phyloP scores from a whole-genome alignment of 73 alveolate species.

The Effrenium voratum region DNA sequence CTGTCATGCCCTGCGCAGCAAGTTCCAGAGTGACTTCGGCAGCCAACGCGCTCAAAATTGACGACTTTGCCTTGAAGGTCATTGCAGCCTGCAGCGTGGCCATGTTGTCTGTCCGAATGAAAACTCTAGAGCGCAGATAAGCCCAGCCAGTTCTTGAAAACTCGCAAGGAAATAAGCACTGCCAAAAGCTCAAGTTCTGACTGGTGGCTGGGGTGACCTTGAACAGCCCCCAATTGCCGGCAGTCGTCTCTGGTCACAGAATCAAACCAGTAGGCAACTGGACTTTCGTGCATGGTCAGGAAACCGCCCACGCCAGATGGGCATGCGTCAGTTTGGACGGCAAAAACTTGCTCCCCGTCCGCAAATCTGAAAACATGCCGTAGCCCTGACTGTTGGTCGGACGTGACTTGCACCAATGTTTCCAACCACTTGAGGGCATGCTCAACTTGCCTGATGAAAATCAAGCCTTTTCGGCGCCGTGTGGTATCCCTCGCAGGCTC shows the following conservation, averaged over 20 bases:
- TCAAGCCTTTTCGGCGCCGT: conserved; percentile 3
- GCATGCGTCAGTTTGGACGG: conserved; percentile 22
- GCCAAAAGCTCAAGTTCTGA: neutral
- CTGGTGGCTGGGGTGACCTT: neutral
- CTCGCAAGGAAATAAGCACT: neutral
- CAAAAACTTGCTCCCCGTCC: neutral
- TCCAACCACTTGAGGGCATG: neutral
- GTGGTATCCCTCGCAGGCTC: neutral
- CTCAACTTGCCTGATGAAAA: neutral
- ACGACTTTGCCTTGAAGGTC: neutral
- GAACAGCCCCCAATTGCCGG: neutral
- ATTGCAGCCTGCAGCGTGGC: neutral
- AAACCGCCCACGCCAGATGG: conserved; percentile 21
- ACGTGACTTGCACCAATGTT: neutral
- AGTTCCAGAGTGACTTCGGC: neutral
- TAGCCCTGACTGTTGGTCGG: neutral
- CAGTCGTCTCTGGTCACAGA: neutral
- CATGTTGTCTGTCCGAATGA: neutral
- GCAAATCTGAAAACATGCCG: neutral
- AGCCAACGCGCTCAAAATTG: neutral
- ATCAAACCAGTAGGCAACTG: neutral
- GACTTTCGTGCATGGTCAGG: neutral
- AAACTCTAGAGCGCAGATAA: neutral
- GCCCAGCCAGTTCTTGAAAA: neutral
- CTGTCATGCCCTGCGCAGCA: neutral